phyloP scores from a whole-genome alignment of 2,329 filamentous ascomycete species.

The Akanthomyces lecanii region DNA sequence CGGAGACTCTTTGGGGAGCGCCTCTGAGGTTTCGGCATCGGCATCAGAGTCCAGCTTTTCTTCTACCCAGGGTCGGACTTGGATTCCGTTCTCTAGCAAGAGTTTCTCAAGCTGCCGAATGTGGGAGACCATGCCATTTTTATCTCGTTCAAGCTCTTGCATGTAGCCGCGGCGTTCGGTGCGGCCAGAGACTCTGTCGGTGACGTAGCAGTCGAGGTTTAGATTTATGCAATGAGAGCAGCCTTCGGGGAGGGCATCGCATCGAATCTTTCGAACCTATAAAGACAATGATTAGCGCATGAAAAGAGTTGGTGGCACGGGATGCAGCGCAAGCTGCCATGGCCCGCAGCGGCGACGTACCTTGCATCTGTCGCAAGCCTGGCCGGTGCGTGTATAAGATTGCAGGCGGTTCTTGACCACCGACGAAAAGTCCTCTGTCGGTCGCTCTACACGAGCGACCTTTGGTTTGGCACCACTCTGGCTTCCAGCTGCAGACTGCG shows the following conservation, averaged over 20 bases:
- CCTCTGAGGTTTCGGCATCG: slow-evolving; percentile 1
- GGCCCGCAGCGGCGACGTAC: slow-evolving; percentile 6
- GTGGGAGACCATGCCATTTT: slow-evolving; percentile 60
- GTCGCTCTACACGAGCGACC: slow-evolving; percentile 45
- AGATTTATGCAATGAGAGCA: slow-evolving; percentile 78
- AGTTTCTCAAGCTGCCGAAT: slow-evolving; percentile 66
- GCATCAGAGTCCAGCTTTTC: slow-evolving; percentile 29
- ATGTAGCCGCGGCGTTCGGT: slow-evolving; percentile 75
- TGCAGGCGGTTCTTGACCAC: slow-evolving; percentile 53
- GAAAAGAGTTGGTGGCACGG: not conserved
- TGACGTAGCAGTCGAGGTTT: slow-evolving; percentile 75
- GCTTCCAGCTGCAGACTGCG: slow-evolving; percentile 10
- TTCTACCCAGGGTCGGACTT: slow-evolving; percentile 51
- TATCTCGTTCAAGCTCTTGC: slow-evolving; percentile 70
- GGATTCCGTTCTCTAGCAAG: slow-evolving; percentile 55
- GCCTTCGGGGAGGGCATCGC: slow-evolving; percentile 73
- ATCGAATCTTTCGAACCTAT: slow-evolving; percentile 80
- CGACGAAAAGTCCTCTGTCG: slow-evolving; percentile 48
- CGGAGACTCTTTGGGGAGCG: not conserved
- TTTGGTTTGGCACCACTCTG: slow-evolving; percentile 39
- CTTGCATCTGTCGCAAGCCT: slow-evolving; percentile 20
- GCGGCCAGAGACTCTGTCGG: slow-evolving; percentile 79
- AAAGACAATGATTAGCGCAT: slow-evolving; percentile 13
- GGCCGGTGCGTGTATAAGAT: slow-evolving; percentile 54
- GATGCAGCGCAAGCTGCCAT: not conserved